phyloP scores from a whole-genome alignment of 2,329 filamentous ascomycete species.

The Phymatotrichopsis omnivora region DNA sequence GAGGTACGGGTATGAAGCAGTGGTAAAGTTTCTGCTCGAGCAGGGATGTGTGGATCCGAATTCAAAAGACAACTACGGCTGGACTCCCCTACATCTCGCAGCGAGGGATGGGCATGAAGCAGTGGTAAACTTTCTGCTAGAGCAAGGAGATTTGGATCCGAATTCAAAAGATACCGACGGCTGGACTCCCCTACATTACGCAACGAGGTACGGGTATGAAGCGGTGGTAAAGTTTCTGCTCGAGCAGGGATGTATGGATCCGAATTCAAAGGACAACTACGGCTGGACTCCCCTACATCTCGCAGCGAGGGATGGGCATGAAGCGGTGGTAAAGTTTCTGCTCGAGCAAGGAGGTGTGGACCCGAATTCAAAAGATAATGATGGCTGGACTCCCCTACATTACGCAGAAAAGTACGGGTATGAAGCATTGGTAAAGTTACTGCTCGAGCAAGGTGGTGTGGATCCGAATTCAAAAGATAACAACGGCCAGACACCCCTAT shows the following conservation, averaged over 20 bases:
- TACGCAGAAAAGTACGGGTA: slow-evolving; percentile 18
- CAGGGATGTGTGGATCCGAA: slow-evolving; percentile 3
- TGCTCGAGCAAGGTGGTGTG: slow-evolving; percentile 12
- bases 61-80: slow-evolving; percentile 7
- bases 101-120: slow-evolving; percentile 7
- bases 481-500: slow-evolving; percentile 9
- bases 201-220: slow-evolving; percentile 8
- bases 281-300: slow-evolving; percentile 17
- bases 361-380: not conserved
- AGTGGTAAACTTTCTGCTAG: slow-evolving; percentile 17
- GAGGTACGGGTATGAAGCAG: not conserved
- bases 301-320: slow-evolving; percentile 11
- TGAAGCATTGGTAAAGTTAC: slow-evolving; percentile 4
- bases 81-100: slow-evolving; percentile 19
- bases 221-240: slow-evolving; percentile 7
- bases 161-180: slow-evolving; percentile 11
- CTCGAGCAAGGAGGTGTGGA: slow-evolving; percentile 11
- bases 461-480: slow-evolving; percentile 8
- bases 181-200: slow-evolving; percentile 14
- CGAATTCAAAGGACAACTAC: slow-evolving; percentile 7
- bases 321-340: slow-evolving; percentile 6
- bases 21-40: not conserved
- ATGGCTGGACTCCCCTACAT: slow-evolving; percentile 17
- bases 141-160: slow-evolving; percentile 5
- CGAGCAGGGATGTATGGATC: slow-evolving; percentile 11